Conservation (phyloP, 2,329 filamentous ascomycete genomes). For the Chaetomium sp. region DNA sequence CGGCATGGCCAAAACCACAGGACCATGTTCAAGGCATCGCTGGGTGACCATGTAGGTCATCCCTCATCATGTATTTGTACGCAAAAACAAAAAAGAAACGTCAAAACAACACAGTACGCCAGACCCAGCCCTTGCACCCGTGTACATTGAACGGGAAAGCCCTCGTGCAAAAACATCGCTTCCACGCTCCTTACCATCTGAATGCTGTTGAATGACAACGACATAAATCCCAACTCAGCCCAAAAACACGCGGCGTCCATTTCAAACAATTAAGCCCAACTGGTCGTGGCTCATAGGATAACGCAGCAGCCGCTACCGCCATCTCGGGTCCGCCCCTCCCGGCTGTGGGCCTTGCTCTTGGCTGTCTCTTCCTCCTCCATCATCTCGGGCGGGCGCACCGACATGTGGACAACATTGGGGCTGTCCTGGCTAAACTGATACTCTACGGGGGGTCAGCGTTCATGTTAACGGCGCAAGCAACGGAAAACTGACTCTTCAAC, state of each 20-base stretch:
- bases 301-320: constrained; percentile 53
- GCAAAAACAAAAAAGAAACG: background rate
- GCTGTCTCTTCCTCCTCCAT: constrained; percentile 78
- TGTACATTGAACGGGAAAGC: constrained; percentile 14
- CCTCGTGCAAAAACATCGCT: constrained; percentile 17
- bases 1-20: background rate
- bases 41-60: constrained; percentile 2
- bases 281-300: constrained; percentile 39
- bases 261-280: background rate
- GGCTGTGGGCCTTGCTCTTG: constrained; percentile 57
- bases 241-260: background rate
- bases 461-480: too few relatives aligned
- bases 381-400: constrained; percentile 81
- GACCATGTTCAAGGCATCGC: constrained; percentile 11
- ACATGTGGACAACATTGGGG: constrained; percentile 93
- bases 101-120: constrained; percentile 16
- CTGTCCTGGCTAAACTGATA: constrained; percentile 74
- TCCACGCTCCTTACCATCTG: constrained; percentile 14
- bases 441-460: constrained; percentile 52
- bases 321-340: constrained; percentile 46
- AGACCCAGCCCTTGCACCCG: constrained; percentile 11
- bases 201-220: constrained; percentile 15
- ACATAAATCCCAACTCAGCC: background rate
- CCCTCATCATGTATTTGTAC: constrained; percentile 18
- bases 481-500: constrained; percentile 68